These are phyloP conservation scores for Coniochaeta prunicola DNA, from an alignment of 2,329 filamentous ascomycete species.

Conservation along the genomic window DNA sequence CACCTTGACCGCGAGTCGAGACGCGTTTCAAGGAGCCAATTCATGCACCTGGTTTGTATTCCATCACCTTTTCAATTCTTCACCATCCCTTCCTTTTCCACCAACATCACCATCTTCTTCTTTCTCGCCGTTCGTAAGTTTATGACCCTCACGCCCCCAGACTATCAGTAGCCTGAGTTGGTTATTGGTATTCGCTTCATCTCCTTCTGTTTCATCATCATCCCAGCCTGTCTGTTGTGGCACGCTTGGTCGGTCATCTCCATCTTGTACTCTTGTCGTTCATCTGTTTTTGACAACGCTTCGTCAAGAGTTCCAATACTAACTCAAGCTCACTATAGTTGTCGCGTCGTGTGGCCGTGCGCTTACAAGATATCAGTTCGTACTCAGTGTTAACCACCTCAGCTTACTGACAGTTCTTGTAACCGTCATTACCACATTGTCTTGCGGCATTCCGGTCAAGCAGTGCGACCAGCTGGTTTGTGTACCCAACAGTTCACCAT, in stretches of 20 bases:
- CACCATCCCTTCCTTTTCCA: background rate
- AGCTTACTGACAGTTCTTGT: background rate
- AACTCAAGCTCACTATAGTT: background rate
- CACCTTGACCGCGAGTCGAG: background rate
- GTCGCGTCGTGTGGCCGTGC: background rate
- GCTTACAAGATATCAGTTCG: background rate
- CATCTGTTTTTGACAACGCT: background rate
- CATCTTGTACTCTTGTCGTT: background rate
- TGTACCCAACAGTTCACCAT: background rate
- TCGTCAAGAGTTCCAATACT: background rate
- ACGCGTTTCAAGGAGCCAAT: background rate
- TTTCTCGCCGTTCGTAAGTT: background rate
- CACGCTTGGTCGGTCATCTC: background rate
- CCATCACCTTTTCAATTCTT: background rate
- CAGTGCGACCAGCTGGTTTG: background rate
- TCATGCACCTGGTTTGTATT: background rate
- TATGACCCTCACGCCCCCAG: background rate
- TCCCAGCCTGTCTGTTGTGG: background rate
- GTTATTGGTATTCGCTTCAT: background rate
- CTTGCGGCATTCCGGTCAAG: background rate
- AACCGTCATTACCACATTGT: background rate
- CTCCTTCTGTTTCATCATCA: background rate
- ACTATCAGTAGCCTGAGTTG: background rate
- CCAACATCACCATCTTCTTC: background rate
- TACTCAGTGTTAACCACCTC: background rate